Conservation (phyloP, 2,329 filamentous ascomycete genomes). For the Ambrosiella beaveri region DNA sequence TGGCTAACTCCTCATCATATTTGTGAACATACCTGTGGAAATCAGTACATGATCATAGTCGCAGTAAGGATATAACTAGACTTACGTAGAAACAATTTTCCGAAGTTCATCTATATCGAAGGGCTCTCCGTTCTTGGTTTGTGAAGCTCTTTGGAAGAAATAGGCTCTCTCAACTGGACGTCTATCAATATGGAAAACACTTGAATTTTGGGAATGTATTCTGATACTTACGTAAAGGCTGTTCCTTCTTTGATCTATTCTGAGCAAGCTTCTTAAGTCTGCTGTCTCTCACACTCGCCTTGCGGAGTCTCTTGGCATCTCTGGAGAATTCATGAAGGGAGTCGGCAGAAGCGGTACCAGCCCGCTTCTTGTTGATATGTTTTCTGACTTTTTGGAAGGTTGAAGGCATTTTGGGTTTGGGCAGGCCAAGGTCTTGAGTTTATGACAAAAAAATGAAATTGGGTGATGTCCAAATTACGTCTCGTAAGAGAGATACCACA, state of each 20-base stretch:
- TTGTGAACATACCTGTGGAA: constrained; percentile 43
- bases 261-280: constrained; percentile 56
- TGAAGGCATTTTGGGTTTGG: constrained; percentile 47
- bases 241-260: constrained; percentile 56
- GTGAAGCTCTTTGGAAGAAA: constrained; percentile 53
- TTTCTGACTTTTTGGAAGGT: constrained; percentile 72
- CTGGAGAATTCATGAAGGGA: constrained; percentile 76
- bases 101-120: constrained; percentile 41
- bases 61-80: constrained; percentile 13
- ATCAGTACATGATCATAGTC: constrained; percentile 13
- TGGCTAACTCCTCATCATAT: constrained; percentile 51
- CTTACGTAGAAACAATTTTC: constrained; percentile 43
- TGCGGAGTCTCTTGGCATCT: constrained; percentile 65
- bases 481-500: neutral
- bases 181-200: neutral
- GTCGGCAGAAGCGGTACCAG: constrained; percentile 41
- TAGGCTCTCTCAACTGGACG: constrained; percentile 22
- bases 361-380: constrained; percentile 75
- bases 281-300: constrained; percentile 65
- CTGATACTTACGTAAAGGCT: constrained; percentile 47
- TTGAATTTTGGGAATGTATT: neutral
- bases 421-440: neutral
- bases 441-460: neutral
- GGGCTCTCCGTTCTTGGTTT: constrained; percentile 20
- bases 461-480: neutral